These are phyloP conservation scores for Escovopsis sp. DNA, from an alignment of 2,329 filamentous ascomycete species.

Conservation along the genomic window DNA sequence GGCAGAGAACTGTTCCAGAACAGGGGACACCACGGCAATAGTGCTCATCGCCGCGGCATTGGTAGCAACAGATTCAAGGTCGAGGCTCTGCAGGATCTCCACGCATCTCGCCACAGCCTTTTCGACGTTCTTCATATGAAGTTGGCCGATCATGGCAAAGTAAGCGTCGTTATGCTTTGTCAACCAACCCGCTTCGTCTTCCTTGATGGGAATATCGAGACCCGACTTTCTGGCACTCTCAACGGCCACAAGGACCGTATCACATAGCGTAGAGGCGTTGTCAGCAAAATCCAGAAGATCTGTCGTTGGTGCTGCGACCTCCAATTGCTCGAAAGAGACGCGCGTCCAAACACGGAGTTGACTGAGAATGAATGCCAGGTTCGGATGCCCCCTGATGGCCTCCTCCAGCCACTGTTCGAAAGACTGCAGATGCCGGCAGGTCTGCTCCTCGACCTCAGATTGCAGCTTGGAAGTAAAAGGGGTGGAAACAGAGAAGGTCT, in stretches of 20 bases:
- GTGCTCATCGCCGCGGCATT: conserved; percentile 18
- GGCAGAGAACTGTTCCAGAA: conserved; percentile 57
- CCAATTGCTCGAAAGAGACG: conserved; percentile 11
- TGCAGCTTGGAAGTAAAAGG: conserved; percentile 30
- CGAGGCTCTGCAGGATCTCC: conserved; percentile 18
- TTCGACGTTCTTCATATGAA: conserved; percentile 44
- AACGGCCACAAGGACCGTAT: conserved; percentile 64
- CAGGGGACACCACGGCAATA: conserved; percentile 36
- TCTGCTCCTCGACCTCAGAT: conserved; percentile 17
- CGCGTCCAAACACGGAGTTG: conserved; percentile 54
- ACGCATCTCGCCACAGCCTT: conserved; percentile 24
- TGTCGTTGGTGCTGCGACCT: conserved; percentile 4
- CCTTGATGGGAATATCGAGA: conserved; percentile 21
- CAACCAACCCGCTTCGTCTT: conserved; percentile 23
- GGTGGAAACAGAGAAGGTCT: conserved; percentile 34
- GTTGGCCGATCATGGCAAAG: conserved; percentile 36
- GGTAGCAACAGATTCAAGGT: conserved; percentile 13
- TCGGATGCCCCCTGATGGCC: conserved; percentile 29
- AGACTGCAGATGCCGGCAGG: conserved; percentile 21
- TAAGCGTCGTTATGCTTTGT: conserved; percentile 34
- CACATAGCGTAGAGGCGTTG: conserved; percentile 48
- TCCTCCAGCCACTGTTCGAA: conserved; percentile 28
- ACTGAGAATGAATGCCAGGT: conserved; percentile 47
- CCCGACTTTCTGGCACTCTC: conserved; percentile 52
- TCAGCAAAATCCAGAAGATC: conserved; percentile 35